These are phyloP conservation scores for Phytopythium cucurbitacearum DNA, from an alignment of 352 stramenopile species.

Conservation along the genomic window DNA sequence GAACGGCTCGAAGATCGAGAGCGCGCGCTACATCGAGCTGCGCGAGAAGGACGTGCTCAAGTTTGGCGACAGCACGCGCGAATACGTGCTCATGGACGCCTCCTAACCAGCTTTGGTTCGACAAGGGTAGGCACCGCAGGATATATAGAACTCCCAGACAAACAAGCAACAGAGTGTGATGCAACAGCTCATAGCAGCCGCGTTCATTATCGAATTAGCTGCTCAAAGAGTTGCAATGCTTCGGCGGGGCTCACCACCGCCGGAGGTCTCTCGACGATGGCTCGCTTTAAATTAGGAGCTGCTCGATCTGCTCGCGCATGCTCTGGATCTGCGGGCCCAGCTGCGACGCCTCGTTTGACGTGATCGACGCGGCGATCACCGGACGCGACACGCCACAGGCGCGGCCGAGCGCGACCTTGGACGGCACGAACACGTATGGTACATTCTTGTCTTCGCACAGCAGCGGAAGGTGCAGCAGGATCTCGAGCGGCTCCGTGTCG, in stretches of 20 bases:
- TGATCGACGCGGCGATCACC: slow-evolving; percentile 98
- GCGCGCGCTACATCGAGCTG: slow-evolving; percentile 96
- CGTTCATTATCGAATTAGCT: too few relatives aligned
- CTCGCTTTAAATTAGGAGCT: slow-evolving; percentile 97
- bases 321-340: slow-evolving; percentile 98
- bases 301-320: slow-evolving; percentile 99
- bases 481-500: slow-evolving; percentile 99
- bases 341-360: slow-evolving; percentile 99
- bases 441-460: slow-evolving; percentile 98
- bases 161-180: slow-evolving; percentile 5
- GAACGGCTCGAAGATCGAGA: slow-evolving; percentile 93
- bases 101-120: slow-evolving; percentile 14
- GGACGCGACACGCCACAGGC: slow-evolving; percentile 98
- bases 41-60: slow-evolving; percentile 94
- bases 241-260: too few relatives aligned
- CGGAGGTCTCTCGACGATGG: slow-evolving; percentile 4
- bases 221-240: too few relatives aligned
- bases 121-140: not conserved
- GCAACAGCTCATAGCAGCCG: slow-evolving; percentile 6
- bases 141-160: not conserved
- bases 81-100: slow-evolving; percentile 95
- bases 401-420: slow-evolving; percentile 97
- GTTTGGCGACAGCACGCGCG: slow-evolving; percentile 95
- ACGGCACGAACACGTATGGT: slow-evolving; percentile 92
- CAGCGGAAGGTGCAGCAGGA: slow-evolving; percentile 98